Evolutionary conservation across 1,284 basidiomycete species (phyloP), one percentile per base, ranked within the genome.

Genomic region (Cryptococcus depauperatus): DNA sequence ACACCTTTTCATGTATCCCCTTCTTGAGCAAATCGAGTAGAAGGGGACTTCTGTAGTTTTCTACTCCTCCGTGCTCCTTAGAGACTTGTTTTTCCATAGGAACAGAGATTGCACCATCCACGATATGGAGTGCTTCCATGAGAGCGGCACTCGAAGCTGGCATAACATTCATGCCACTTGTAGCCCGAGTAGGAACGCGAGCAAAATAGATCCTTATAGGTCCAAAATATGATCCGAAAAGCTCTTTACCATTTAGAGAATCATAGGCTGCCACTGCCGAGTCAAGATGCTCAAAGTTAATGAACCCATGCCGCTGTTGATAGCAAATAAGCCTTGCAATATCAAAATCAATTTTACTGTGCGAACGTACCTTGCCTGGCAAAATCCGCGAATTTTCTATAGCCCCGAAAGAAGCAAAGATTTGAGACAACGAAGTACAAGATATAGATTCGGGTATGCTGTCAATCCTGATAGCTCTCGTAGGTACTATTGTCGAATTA

Each of bases 251-350:
- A 62, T 96, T 93, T 46, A 98, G 76, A n/a, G 92, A 85, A 67
- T 95, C 95, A 50, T 92, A 80, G 27, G 93, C 93, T 26, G 88
- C 77, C 46, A 96, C 85, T 33, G 93, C 95, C 64, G 96, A 92
- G 64, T 97, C 95, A 37, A 96, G 76, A 46, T 88, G 83, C 71
- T 98, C 93, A 69, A 95, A 98, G 69, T 98, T 98, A 74, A 97
- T 84, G 82, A 68, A 64, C 2, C 63, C 62, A 43, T 62, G 64
- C 27, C 57, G 62, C 56, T 60, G 19, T 27, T 21, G 19, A 8
- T 4, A 4, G 37, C 14, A 35, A 19, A 35, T 35, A 27, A 48
- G 14, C 16, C n/a, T 19, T 22, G 21, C 19, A 23, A n/a, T n/a
- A n/a, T 10, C 29, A 30, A 30, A 43, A 43, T 43, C 37, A 73